phyloP scores from a whole-genome alignment of 345 rosid genomes.

The Noccaea bulbosa region DNA sequence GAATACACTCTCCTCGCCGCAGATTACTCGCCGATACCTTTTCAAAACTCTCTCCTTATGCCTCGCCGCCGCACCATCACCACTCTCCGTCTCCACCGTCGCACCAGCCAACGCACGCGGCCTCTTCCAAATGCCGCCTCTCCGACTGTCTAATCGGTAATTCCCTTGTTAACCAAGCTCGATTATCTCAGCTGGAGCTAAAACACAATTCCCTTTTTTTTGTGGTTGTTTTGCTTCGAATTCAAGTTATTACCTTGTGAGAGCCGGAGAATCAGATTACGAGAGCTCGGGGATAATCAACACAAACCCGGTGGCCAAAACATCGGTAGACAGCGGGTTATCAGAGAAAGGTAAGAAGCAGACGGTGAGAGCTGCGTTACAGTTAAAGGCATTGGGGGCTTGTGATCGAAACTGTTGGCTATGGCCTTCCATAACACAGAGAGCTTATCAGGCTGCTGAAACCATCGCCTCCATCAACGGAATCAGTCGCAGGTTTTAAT shows the following conservation, averaged over 20 bases:
- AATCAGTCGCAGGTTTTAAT: conserved; percentile 64
- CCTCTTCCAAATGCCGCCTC: conserved; percentile 78
- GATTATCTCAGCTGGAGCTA: conserved; percentile 2
- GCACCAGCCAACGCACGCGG: conserved; percentile 58
- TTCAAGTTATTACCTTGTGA: conserved; percentile 77
- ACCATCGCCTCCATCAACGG: conserved; percentile 77
- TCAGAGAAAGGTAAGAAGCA: conserved; percentile 91
- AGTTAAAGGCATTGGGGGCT: conserved; percentile 76
- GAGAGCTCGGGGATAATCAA: conserved; percentile 82
- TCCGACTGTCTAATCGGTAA: conserved; percentile 62
- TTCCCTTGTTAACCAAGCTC: neutral
- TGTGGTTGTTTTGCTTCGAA: conserved; percentile 22
- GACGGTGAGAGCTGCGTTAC: conserved; percentile 63
- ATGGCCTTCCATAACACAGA: conserved; percentile 97
- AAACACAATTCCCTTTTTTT: conserved; percentile 16
- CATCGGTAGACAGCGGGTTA: conserved; percentile 83
- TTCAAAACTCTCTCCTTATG: conserved; percentile 55
- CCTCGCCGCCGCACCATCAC: conserved; percentile 47
- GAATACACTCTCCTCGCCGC: conserved; percentile 20
- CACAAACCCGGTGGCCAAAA: conserved; percentile 87
- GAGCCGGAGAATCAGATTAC: conserved; percentile 90
- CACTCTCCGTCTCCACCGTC: conserved; percentile 40
- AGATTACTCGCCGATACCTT: conserved; percentile 53
- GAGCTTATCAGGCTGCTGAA: conserved; percentile 96
- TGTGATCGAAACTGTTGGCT: conserved; percentile 87